These are phyloP conservation scores for Cyberlindnera xishuangbannaensis DNA, from an alignment of 805 yeast genomes.

Conservation along the genomic window DNA sequence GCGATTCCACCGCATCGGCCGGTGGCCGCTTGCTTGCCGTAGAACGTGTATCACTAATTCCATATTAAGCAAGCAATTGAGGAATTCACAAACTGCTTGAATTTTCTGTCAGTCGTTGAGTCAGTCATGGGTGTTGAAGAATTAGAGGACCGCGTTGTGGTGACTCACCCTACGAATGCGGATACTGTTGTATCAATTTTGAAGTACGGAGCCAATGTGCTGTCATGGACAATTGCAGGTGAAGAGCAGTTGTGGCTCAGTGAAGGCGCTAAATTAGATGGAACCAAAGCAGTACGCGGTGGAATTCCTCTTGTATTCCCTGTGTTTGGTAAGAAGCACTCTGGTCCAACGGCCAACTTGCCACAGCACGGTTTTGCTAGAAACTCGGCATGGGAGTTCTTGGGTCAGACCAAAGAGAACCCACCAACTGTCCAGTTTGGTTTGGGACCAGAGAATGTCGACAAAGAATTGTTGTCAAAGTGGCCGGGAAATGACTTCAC, in stretches of 20 bases:
- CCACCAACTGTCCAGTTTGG: slow-evolving; percentile 88
- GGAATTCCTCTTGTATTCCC: slow-evolving; percentile 98
- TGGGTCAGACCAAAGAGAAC: slow-evolving; percentile 70
- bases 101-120: background rate
- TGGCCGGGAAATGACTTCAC: slow-evolving; percentile 65
- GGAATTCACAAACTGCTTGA: background rate
- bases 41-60: too few relatives aligned
- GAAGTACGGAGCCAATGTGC: slow-evolving; percentile 82
- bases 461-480: slow-evolving; percentile 56
- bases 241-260: slow-evolving; percentile 82
- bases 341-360: slow-evolving; percentile 53
- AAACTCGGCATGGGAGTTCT: slow-evolving; percentile 84
- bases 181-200: slow-evolving; percentile 61
- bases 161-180: slow-evolving; percentile 49
- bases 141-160: slow-evolving; percentile 52
- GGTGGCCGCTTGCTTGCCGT: too few relatives aligned
- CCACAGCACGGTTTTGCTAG: slow-evolving; percentile 98
- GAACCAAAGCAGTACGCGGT: slow-evolving; percentile 92
- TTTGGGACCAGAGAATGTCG: slow-evolving; percentile 77
- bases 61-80: too few relatives aligned
- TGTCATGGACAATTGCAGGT: slow-evolving; percentile 72
- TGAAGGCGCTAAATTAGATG: slow-evolving; percentile 77
- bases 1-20: too few relatives aligned
- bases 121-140: slow-evolving; percentile 46
- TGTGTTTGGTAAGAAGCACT: slow-evolving; percentile 70